Conservation (phyloP, 129 eudicot species). For the Tagetes patula region DNA sequence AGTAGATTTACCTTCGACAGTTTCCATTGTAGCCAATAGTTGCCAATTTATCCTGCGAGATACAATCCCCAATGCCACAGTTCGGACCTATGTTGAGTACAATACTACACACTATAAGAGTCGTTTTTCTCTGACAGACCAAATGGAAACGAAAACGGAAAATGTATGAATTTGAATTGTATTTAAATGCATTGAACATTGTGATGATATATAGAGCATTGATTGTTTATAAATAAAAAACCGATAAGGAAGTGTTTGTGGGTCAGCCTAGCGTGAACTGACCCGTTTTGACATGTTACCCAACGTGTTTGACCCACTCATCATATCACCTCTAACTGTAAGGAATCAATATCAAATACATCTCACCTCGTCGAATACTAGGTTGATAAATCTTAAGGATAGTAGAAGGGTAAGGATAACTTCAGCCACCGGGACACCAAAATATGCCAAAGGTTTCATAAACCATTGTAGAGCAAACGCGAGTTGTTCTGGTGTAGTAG, state of each 20-base stretch:
- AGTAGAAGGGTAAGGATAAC: constrained; percentile 82
- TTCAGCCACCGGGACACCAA: constrained; percentile 89
- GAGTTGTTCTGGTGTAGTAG: constrained; percentile 88
- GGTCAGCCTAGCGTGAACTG: neutral
- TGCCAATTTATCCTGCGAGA: constrained; percentile 92
- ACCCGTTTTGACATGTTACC: neutral
- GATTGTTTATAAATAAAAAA: neutral
- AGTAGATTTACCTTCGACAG: constrained; percentile 61
- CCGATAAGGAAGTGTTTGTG: neutral
- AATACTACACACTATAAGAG: neutral
- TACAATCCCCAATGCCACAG: constrained; percentile 86
- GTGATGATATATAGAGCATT: neutral
- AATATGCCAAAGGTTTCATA: constrained; percentile 60
- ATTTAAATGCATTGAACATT: neutral
- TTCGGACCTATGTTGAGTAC: constrained; percentile 58
- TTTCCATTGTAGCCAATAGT: constrained; percentile 76
- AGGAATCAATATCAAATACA: neutral
- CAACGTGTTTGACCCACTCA: neutral
- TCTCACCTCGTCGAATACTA: constrained; percentile 93
- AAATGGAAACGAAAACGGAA: neutral
- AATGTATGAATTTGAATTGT: neutral
- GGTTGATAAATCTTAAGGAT: constrained; percentile 78
- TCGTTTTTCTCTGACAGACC: neutral
- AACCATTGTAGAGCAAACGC: constrained; percentile 89
- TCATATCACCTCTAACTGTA: neutral